Evolutionary conservation across 352 stramenopile genomes (phyloP).

Genomic region (Pythium rhizo-oryzae): DNA sequence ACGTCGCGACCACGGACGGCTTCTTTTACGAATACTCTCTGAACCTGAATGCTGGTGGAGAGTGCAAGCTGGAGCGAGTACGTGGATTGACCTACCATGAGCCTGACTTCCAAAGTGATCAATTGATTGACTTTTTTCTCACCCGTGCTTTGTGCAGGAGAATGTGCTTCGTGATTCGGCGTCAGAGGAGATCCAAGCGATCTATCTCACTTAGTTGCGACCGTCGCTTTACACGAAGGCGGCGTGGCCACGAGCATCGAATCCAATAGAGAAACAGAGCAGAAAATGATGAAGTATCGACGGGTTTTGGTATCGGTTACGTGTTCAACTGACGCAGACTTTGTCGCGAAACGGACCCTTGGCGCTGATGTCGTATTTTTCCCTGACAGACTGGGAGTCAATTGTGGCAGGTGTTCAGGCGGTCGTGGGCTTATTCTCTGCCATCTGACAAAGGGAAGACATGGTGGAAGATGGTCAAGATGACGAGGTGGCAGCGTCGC

Average conservation of each 20-base stretch:
- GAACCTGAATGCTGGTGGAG: conserved; percentile 63
- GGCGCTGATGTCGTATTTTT: neutral
- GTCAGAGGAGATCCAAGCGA: conserved; percentile 84
- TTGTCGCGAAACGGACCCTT: neutral
- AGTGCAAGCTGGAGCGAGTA: conserved; percentile 85
- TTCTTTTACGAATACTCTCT: conserved; percentile 91
- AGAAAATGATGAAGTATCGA: neutral
- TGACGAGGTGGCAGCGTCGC: conserved; percentile 27
- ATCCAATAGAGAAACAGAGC: neutral
- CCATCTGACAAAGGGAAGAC: neutral
- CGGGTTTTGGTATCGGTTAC: neutral
- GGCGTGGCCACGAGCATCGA: no score
- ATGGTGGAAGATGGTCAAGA: conserved; percentile 20
- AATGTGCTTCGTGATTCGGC: conserved; percentile 82
- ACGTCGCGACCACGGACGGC: conserved; percentile 77
- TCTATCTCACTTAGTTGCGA: conserved; percentile 79
- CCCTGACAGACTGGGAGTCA: neutral
- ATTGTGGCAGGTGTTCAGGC: neutral
- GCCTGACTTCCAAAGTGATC: neutral
- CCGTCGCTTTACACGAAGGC: no score
- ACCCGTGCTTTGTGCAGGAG: conserved; percentile 44
- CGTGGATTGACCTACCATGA: conserved; percentile 13
- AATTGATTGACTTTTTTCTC: neutral
- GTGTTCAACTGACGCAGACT: neutral
- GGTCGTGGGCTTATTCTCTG: neutral